phyloP scores from a whole-genome alignment of 495 filamentous ascomycete species.

The Penicillium paradoxum region DNA sequence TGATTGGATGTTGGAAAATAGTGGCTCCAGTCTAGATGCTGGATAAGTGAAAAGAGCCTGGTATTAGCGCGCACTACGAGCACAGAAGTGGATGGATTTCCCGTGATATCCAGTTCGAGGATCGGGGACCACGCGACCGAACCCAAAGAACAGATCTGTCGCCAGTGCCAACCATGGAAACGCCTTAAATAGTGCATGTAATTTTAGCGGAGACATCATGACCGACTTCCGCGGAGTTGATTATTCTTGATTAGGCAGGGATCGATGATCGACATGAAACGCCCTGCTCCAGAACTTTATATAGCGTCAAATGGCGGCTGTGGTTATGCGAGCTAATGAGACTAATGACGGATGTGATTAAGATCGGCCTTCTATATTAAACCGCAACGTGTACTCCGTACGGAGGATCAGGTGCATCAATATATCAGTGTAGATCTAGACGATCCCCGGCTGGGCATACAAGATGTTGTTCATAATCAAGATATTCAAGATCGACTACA shows the following conservation, averaged over 20 bases:
- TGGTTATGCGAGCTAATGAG: no score
- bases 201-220: not conserved
- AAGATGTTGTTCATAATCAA: no score
- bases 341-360: no score
- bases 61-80: not conserved
- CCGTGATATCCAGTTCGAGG: not conserved
- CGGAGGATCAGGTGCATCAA: no score
- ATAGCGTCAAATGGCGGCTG: no score
- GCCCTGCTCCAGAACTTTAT: not conserved
- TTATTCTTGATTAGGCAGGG: not conserved
- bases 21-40: not conserved
- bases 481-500: no score
- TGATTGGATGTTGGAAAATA: not conserved
- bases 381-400: no score
- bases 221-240: not conserved
- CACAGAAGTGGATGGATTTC: constrained; percentile 2
- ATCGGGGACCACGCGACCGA: not conserved
- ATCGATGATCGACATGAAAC: not conserved
- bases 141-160: not conserved
- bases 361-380: no score
- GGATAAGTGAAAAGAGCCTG: constrained; percentile 11
- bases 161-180: not conserved
- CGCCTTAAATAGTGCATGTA: not conserved
- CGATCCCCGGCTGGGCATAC: no score
- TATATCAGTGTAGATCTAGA: no score